Evolutionary conservation across 441 rosid genomes (phyloP).

Genomic region (Croton laevigatus): DNA sequence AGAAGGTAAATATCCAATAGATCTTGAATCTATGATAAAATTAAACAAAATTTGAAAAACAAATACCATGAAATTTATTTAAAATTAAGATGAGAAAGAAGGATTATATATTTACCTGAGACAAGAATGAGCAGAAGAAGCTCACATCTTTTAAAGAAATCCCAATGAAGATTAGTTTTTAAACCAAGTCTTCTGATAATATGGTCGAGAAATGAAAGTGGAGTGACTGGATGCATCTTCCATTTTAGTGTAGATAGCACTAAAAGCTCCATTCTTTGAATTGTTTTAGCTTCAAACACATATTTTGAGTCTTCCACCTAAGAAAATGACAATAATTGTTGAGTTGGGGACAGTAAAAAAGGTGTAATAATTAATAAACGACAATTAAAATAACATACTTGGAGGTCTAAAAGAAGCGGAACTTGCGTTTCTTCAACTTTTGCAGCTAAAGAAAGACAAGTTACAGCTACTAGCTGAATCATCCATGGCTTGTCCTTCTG

Average conservation of each 20-base stretch:
- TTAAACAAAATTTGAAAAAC: neutral
- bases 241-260: slow-evolving; percentile 75
- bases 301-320: slow-evolving; percentile 73
- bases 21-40: slow-evolving; percentile 59
- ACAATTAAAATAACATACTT: slow-evolving; percentile 37
- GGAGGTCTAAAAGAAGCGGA: slow-evolving; percentile 79
- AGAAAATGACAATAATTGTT: neutral
- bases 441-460: slow-evolving; percentile 88
- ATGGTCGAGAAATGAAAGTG: slow-evolving; percentile 80
- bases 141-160: slow-evolving; percentile 66
- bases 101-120: slow-evolving; percentile 46
- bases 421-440: slow-evolving; percentile 91
- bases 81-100: neutral
- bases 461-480: slow-evolving; percentile 80
- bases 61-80: neutral
- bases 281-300: slow-evolving; percentile 74
- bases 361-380: neutral
- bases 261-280: slow-evolving; percentile 91
- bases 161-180: slow-evolving; percentile 64
- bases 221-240: slow-evolving; percentile 93
- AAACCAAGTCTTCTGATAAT: slow-evolving; percentile 78
- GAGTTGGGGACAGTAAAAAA: neutral
- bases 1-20: slow-evolving; percentile 63
- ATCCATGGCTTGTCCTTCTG: slow-evolving; percentile 78
- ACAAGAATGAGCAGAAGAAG: slow-evolving; percentile 53